Percentiles rank a stretch among this genome's conserved stretches.
phyloP scores from a whole-genome alignment of 2,329 filamentous ascomycete species.

The Cladobotryum protrusum region DNA sequence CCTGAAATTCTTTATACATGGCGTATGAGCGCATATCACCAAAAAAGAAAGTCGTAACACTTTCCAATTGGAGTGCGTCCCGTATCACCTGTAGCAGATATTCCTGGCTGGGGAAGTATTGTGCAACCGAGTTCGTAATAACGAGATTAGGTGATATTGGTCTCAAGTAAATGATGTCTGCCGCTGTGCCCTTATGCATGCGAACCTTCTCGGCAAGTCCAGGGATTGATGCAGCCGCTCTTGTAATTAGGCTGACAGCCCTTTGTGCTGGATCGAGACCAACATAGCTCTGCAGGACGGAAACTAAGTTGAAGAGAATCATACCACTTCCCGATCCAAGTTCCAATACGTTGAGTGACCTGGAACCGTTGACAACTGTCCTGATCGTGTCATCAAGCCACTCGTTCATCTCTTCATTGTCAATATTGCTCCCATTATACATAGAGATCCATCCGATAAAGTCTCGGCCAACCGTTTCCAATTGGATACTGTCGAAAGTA shows the following conservation, averaged over 20 bases:
- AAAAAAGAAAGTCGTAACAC: conserved; percentile 13
- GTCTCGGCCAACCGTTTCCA: conserved; percentile 11
- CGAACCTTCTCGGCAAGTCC: conserved; percentile 8
- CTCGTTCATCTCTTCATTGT: conserved; percentile 23
- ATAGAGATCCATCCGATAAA: conserved; percentile 27
- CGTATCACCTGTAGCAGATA: conserved; percentile 17
- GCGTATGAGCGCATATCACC: conserved; percentile 18
- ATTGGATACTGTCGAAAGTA: not conserved
- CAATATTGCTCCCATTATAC: conserved; percentile 22
- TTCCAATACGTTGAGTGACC: conserved; percentile 18
- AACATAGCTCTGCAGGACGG: conserved; percentile 17
- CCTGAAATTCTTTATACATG: conserved; percentile 12
- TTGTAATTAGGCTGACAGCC: conserved; percentile 17
- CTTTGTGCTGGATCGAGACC: conserved; percentile 22
- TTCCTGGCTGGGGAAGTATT: conserved; percentile 22
- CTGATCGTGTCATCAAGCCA: conserved; percentile 26
- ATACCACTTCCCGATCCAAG: conserved; percentile 26
- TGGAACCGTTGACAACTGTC: conserved; percentile 12
- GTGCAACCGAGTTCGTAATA: conserved; percentile 22
- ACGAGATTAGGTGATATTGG: conserved; percentile 11
- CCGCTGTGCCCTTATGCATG: conserved; percentile 17
- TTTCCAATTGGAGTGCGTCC: conserved; percentile 5
- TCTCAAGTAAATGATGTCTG: conserved; percentile 10
- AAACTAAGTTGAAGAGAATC: conserved; percentile 24
- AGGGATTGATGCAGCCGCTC: conserved; percentile 10